Conservation (phyloP, 345 rosid genomes). For the Eucalyptus pauciflora region DNA sequence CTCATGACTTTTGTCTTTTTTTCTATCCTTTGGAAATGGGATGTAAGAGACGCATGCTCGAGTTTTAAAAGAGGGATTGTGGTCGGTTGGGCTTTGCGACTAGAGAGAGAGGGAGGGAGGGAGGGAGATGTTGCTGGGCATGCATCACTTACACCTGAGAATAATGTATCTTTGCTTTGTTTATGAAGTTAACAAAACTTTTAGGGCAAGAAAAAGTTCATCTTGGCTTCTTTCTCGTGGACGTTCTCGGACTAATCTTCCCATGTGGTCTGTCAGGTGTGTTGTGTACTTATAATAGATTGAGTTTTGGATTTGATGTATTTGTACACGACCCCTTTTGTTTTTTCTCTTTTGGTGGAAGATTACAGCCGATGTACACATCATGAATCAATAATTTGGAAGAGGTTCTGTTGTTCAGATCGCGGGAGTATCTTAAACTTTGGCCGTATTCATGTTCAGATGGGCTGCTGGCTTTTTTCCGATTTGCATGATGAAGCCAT, state of each 20-base stretch:
- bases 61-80: neutral
- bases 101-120: neutral
- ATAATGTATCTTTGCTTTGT: slow-evolving; percentile 16
- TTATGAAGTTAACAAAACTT: neutral
- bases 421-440: neutral
- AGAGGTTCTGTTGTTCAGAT: neutral
- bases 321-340: neutral
- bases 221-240: neutral
- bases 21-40: slow-evolving; percentile 5
- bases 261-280: neutral
- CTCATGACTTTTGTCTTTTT: neutral
- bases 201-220: neutral
- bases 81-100: neutral
- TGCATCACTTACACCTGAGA: slow-evolving; percentile 62
- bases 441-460: neutral
- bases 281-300: neutral
- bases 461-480: neutral
- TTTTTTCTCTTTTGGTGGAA: neutral
- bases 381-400: neutral
- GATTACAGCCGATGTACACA: neutral
- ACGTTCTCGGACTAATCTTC: neutral
- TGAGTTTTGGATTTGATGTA: neutral
- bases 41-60: slow-evolving; percentile 14
- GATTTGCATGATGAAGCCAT: neutral
- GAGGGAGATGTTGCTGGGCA: slow-evolving; percentile 33